Conservation (phyloP, 2,329 filamentous ascomycete species). For the Aspergillus melleus region DNA sequence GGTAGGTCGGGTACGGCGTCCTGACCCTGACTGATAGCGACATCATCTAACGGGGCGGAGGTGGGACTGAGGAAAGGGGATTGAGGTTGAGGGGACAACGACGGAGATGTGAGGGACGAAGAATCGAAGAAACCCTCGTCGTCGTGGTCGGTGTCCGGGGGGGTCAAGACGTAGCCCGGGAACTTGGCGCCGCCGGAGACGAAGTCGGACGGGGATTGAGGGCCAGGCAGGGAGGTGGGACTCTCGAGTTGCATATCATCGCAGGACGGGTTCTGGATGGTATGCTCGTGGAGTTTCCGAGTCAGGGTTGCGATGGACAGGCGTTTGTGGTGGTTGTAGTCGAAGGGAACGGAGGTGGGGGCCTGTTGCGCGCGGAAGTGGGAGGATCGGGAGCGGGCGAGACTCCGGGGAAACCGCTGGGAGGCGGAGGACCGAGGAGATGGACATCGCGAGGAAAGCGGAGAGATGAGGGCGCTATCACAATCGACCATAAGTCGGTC, state of each 20-base stretch:
- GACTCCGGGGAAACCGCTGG: conserved; percentile 30
- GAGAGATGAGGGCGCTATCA: conserved; percentile 40
- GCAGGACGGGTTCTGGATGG: conserved; percentile 27
- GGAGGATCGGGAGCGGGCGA: conserved; percentile 34
- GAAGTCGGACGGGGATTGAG: conserved; percentile 14
- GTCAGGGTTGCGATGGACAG: conserved; percentile 44
- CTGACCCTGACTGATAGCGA: conserved; percentile 6
- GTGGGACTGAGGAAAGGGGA: conserved; percentile 31
- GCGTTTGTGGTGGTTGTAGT: conserved; percentile 36
- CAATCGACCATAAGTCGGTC: conserved; percentile 37
- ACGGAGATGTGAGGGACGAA: conserved; percentile 56
- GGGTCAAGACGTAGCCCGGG: conserved; percentile 35
- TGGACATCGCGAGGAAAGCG: conserved; percentile 43
- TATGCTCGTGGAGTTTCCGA: conserved; percentile 42
- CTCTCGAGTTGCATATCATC: conserved; percentile 8
- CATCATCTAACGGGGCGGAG: conserved; percentile 28
- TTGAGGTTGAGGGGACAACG: conserved; percentile 39
- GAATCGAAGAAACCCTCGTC: conserved; percentile 49
- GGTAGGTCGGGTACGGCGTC: not conserved
- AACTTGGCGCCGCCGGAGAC: conserved; percentile 11
- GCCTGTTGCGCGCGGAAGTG: conserved; percentile 37
- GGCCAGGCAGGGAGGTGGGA: conserved; percentile 22
- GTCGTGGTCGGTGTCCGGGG: conserved; percentile 41
- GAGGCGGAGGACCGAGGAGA: conserved; percentile 36
- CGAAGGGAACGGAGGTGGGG: conserved; percentile 47